These are phyloP conservation scores for Alectoria sarmentosa DNA, from an alignment of 495 filamentous ascomycete genomes.

Conservation along the genomic window DNA sequence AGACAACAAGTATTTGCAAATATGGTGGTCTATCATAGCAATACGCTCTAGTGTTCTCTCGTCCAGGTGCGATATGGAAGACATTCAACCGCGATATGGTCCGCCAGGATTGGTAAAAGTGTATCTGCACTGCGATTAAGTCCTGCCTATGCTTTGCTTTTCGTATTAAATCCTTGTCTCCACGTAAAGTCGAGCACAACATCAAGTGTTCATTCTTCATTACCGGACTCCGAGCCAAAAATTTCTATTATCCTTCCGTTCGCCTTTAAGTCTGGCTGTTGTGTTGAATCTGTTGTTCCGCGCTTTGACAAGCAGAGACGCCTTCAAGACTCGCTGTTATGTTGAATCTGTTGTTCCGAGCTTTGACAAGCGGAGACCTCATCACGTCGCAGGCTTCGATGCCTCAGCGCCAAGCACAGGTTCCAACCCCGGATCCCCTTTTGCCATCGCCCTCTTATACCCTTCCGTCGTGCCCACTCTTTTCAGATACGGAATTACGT, in stretches of 20 bases:
- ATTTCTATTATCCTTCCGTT: neutral
- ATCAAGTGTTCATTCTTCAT: neutral
- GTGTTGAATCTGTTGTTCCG: no score
- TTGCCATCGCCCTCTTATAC: constrained; percentile 39
- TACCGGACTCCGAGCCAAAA: neutral
- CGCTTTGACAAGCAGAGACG: no score
- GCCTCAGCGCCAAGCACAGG: constrained; percentile 27
- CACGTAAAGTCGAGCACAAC: neutral
- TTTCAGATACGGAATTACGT: constrained; percentile 42
- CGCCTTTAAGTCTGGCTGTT: no score
- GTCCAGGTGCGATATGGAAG: neutral
- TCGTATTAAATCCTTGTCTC: neutral
- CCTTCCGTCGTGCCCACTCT: constrained; percentile 36
- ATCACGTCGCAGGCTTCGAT: constrained; percentile 14
- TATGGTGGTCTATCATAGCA: neutral
- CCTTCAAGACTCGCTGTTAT: no score
- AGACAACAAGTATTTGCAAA: neutral
- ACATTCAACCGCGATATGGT: neutral
- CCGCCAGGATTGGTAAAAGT: neutral
- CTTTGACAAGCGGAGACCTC: neutral
- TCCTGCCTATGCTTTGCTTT: no score
- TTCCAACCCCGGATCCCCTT: constrained; percentile 39
- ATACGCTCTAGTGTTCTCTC: neutral
- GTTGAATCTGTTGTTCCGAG: no score
- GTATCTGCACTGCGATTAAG: neutral